Evolutionary conservation across 208 protist species (phyloP).

Genomic region (Blastocrithidia nonstop): DNA sequence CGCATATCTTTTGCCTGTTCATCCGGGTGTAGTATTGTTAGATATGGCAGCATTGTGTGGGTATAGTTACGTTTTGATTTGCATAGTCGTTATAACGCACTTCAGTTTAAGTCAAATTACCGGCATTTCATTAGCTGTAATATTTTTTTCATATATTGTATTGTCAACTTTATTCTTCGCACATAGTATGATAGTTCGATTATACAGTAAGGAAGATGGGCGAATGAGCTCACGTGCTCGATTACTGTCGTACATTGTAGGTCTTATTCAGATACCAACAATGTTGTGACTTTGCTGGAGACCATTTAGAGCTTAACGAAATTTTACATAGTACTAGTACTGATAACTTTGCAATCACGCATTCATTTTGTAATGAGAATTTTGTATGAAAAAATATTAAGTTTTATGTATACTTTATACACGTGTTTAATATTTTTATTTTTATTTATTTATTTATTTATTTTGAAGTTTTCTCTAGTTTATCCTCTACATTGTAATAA

Average conservation of each 20-base stretch:
- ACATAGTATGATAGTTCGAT: slow-evolving; percentile 10
- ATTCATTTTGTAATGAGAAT: too few relatives aligned
- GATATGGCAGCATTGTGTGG: slow-evolving; percentile 37
- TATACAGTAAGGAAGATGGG: slow-evolving; percentile 21
- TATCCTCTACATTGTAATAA: too few relatives aligned
- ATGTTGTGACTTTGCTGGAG: slow-evolving; percentile 36
- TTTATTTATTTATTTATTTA: too few relatives aligned
- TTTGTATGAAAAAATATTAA: too few relatives aligned
- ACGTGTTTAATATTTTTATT: too few relatives aligned
- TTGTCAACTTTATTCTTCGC: slow-evolving; percentile 34
- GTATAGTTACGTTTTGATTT: slow-evolving; percentile 72
- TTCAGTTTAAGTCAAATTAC: slow-evolving; percentile 7
- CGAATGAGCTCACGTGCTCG: slow-evolving; percentile 23
- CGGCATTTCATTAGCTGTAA: slow-evolving; percentile 7
- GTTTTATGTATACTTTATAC: too few relatives aligned
- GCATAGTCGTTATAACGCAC: slow-evolving; percentile 22
- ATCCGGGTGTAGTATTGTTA: slow-evolving; percentile 16
- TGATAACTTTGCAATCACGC: too few relatives aligned
- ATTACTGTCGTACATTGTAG: slow-evolving; percentile 25
- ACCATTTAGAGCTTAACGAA: slow-evolving; percentile 8
- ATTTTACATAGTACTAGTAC: too few relatives aligned
- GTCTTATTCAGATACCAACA: slow-evolving; percentile 21
- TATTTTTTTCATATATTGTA: slow-evolving; percentile 22
- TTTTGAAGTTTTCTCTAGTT: too few relatives aligned
- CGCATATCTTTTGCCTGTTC: slow-evolving; percentile 23